Evolutionary conservation across 2,329 filamentous ascomycete species (phyloP).

Genomic region (Colletotrichum horii): DNA sequence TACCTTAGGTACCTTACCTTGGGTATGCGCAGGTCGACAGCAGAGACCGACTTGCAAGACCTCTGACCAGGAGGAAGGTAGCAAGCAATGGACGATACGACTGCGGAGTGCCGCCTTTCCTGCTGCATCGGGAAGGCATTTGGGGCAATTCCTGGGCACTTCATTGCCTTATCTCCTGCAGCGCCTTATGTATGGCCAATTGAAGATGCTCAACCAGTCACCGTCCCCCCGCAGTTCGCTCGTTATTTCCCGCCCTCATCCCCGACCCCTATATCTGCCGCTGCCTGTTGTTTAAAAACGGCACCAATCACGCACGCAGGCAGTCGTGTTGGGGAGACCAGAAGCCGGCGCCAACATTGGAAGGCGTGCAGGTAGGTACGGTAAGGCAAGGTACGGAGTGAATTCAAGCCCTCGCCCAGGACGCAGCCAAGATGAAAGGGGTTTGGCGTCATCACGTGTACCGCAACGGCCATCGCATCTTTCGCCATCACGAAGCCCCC

Average conservation of each 20-base stretch:
- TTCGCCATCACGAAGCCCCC: not conserved
- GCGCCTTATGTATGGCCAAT: not conserved
- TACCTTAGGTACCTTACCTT: too few species aligned
- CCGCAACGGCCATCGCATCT: not conserved
- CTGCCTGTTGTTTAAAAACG: not conserved
- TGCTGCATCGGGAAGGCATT: not conserved
- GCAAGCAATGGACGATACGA: not conserved
- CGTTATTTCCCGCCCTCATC: not conserved
- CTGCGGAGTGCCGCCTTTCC: not conserved
- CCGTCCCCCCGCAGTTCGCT: not conserved
- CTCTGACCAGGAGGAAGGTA: not conserved
- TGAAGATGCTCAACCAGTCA: not conserved
- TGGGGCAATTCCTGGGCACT: not conserved
- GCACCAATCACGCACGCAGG: slow-evolving; percentile 4
- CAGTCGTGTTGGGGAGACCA: not conserved
- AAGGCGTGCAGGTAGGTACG: not conserved
- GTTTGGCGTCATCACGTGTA: not conserved
- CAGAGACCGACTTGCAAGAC: not conserved
- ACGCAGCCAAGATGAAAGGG: slow-evolving; percentile 14
- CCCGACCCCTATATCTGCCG: slow-evolving; percentile 15
- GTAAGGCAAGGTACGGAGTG: not conserved
- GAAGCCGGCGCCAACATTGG: not conserved
- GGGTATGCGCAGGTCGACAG: too few species aligned
- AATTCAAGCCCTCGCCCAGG: not conserved
- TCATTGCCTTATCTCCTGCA: not conserved